Base-by-base conservation (phyloP, 441 rosid species). In the Adansonia gregorii region DNA sequence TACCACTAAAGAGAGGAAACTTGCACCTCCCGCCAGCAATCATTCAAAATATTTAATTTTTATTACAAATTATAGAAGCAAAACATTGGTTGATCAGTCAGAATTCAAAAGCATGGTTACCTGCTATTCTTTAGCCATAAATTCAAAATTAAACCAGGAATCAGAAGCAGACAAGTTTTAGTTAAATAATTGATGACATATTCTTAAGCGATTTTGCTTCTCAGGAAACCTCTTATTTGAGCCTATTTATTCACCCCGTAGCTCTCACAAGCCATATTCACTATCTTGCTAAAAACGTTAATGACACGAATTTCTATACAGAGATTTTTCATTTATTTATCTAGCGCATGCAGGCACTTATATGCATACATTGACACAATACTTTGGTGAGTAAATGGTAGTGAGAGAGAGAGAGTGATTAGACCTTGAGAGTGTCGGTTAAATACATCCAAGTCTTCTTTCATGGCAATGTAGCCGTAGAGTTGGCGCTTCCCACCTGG, bases 401-500 rank as follows among this genome's bases (percentile, higher is more conserved):
- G n/a, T n/a, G n/a, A n/a, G n/a, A 31, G 10, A 6, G 74, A 75
- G 60, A 52, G 74, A 78, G 66, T 75, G 35, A 6, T 12, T 17
- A 67, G 35, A 87, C 90, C 88, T 60, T 75, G 85, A 15, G 83
- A 80, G 63, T 87, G 88, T 74, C 49, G 84, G 67, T 87, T 87
- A 68, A 87, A 83, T 43, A 55, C 39, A 10, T 82, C 87, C 70
- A 87, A 6, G 72, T 87, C 90, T 75, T 85, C 85, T 64, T 80
- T 79, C 19, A 10, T 3, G 7, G 90, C 87, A 84, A 87, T 69
- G 72, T 74, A 87, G 70, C 87, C 90, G 61, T 83, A 87, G 45
- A 87, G 82, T 54, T 82, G 88, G 59, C 88, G 86, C 60, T 83
- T 78, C 22, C 88, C 88, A 71, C 88, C 88, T 0, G 80, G 77